Base-by-base conservation (phyloP, 1,139 yeast species). In the Candida pseudoviswanathii region DNA sequence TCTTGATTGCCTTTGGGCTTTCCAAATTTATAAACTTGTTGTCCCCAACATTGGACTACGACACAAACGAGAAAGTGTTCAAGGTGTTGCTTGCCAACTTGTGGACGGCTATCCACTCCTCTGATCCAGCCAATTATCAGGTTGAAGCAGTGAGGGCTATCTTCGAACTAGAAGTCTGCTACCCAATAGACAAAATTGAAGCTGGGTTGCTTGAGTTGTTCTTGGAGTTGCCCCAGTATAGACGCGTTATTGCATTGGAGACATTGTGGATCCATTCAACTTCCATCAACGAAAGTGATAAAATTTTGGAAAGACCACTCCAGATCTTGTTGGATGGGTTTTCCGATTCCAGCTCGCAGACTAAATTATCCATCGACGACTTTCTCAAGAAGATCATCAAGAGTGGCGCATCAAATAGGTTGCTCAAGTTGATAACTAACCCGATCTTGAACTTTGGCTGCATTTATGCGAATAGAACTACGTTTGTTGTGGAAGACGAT, bases 251-350 rank as follows among this genome's bases (percentile, higher is more conserved):
- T 24, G 83, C 85, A 0, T 74, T 86, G 51, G 75, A 77, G 45
- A 71, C 78, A 3, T 61, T 86, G 16, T 86, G 94, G 92, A 71
- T 71, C 3, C 88, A 85, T 56, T 74, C 87, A 0, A 55, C 65
- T 16, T 64, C 74, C 3, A 61, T 69, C 36, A 73, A 67, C 51
- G 77, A 75, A 8, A 79, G 77, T 9, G 72, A 71, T 48, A 59
- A 65, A 0, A 68, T 91, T 6, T 66, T 90, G 24, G 71, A 77
- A 9, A 73, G 86, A 50, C 94, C 96, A 0, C 65, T 90, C n/a
- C 83, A 85, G 52, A 61, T 89, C 4, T 68, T 89, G 9, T 62
- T 89, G 21, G 96, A 90, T 60, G 87, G 82, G 45, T 61, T 88
- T 22, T 61, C 67, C 32, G 76, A 71, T 36, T 63, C 69, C 2